Evolutionary conservation across 495 filamentous ascomycete species (phyloP).

Genomic region (Xylaria nigripes): DNA sequence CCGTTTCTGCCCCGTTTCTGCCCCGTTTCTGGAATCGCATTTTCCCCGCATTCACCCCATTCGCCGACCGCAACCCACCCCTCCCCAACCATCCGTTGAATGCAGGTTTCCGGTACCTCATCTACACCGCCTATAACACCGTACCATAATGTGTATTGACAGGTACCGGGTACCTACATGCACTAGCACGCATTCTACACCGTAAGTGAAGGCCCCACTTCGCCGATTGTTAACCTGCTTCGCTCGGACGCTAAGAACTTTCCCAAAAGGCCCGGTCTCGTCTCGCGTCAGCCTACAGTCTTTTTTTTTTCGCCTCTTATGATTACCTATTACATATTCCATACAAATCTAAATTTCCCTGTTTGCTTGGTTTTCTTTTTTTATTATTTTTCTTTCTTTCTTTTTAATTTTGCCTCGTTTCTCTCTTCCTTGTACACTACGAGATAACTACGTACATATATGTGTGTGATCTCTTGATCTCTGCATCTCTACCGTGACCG

Average conservation of each 20-base stretch:
- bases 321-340: no score
- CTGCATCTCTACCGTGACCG: no score
- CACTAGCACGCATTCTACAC: neutral
- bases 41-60: neutral
- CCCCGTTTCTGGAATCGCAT: neutral
- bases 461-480: no score
- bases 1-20: no score
- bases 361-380: neutral
- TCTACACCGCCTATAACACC: neutral
- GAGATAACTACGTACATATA: no score
- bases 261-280: neutral
- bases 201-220: neutral
- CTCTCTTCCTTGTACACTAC: no score
- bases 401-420: neutral
- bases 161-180: neutral
- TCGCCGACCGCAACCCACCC: neutral
- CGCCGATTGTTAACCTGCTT: neutral
- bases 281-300: slow-evolving; percentile 12
- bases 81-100: neutral
- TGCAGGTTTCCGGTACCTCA: neutral
- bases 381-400: neutral
- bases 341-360: no score
- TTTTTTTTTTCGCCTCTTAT: no score
- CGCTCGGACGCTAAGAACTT: neutral
- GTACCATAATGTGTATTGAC: no score